Base-by-base conservation (phyloP, 2,329 filamentous ascomycete genomes). In the Neonectria neomacrospora region DNA sequence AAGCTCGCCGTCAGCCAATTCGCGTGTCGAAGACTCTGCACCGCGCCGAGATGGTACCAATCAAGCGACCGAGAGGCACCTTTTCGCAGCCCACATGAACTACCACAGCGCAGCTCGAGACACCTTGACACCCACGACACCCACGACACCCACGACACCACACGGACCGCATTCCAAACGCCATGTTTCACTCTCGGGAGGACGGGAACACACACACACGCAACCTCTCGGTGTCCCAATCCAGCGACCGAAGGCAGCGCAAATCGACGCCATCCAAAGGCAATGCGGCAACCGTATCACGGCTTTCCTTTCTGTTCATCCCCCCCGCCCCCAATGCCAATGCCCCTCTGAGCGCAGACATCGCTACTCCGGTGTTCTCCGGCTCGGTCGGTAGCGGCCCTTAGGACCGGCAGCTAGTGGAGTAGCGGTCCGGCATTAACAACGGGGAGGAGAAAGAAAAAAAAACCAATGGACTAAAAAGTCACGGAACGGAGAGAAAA, bases 161-260 rank as follows among this genome's bases (percentile, higher is more conserved):
- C 39, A 45, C 42, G 32, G 45, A 32, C 34, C 42, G 34, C 37
- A 51, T n/a, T 39, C 10, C 54, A 44, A 58, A 55, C 37, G 9
- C 20, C 45, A 20, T 44, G 51, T 61, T 54, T 52, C 48, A 55
- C 48, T 26, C 16, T 32, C 48, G 16, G 23, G 10, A 7, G 2
- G 11, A 45, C 22, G 39, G 39, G 39, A 9, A 42, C 12, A 22
- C 5, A 48, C 20, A 18, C 60, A 58, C 60, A 37, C 60, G 50
- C 60, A 54, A 58, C 47, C 41, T 53, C 52, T 64, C 61, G 61
- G 61, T 64, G 53, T 64, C 61, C 61, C 12, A 57, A 64, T 64
- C 28, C 45, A 64, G 57, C 48, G 56, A 64, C 57, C 57, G 61
- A 48, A 45, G 28, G 41, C 16, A 41, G 55, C 45, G 34, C 32